These are phyloP conservation scores for Moesziomyces sp. DNA, from an alignment of 1,284 basidiomycete species.

Conservation along the genomic window DNA sequence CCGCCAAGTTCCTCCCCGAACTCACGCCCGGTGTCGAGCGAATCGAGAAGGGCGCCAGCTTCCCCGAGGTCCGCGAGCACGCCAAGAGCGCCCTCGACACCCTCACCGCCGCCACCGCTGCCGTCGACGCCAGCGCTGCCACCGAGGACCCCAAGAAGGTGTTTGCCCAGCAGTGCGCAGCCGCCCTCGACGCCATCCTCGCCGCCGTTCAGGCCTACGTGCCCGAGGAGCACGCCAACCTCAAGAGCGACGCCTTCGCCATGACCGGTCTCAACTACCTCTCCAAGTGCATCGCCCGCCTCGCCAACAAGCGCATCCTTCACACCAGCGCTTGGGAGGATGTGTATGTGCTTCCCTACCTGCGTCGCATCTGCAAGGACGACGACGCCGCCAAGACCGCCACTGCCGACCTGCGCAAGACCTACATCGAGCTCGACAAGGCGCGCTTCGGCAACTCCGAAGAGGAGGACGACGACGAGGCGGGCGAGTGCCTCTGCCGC, in stretches of 20 bases:
- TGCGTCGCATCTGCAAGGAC: constrained; percentile 67
- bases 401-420: constrained; percentile 58
- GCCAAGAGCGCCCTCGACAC: constrained; percentile 64
- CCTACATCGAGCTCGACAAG: constrained; percentile 61
- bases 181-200: constrained; percentile 54
- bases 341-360: constrained; percentile 67
- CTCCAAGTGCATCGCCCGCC: constrained; percentile 55
- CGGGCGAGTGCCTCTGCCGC: constrained; percentile 81
- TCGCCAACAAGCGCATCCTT: constrained; percentile 65
- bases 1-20: constrained; percentile 86
- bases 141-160: constrained; percentile 59
- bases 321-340: constrained; percentile 65
- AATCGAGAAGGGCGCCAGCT: constrained; percentile 89
- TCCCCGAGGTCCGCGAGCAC: constrained; percentile 81
- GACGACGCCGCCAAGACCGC: constrained; percentile 54
- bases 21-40: constrained; percentile 91
- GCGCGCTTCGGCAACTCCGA: constrained; percentile 64
- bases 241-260: constrained; percentile 60
- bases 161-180: constrained; percentile 48
- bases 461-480: constrained; percentile 77
- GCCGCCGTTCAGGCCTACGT: constrained; percentile 53
- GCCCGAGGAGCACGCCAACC: constrained; percentile 49
- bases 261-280: constrained; percentile 60
- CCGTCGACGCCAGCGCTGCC: constrained; percentile 44
- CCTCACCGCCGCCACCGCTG: constrained; percentile 48